Percentiles rank a stretch among this genome's conserved stretches.
Conservation (phyloP, 2,329 filamentous ascomycete genomes). For the Paecilomyces variotii region DNA sequence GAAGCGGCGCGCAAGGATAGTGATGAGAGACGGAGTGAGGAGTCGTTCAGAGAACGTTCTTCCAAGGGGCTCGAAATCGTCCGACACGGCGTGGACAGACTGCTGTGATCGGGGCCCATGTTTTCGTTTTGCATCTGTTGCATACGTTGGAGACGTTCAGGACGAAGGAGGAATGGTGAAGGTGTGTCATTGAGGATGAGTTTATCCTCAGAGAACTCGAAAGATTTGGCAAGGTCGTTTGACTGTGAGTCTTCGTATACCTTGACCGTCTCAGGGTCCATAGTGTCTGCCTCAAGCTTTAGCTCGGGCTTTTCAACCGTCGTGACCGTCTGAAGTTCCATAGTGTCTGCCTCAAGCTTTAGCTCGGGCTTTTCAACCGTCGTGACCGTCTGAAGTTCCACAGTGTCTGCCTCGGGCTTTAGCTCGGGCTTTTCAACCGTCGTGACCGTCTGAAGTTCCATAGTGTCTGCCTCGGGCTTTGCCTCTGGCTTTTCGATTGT, state of each 20-base stretch:
- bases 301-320: no score
- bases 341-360: no score
- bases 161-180: not conserved
- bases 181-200: not conserved
- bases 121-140: not conserved
- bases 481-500: no score
- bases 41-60: slow-evolving; percentile 33
- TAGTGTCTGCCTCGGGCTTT: no score
- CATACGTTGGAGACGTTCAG: not conserved
- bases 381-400: slow-evolving; percentile 18
- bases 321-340: slow-evolving; percentile 18
- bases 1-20: not conserved
- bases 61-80: slow-evolving; percentile 13
- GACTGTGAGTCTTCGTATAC: slow-evolving; percentile 48
- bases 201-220: not conserved
- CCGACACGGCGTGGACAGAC: not conserved
- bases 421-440: no score
- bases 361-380: no score
- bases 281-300: no score
- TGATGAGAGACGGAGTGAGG: slow-evolving; percentile 4
- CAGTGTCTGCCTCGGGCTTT: no score
- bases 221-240: not conserved
- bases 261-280: slow-evolving; percentile 22
- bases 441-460: slow-evolving; percentile 18
- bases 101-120: slow-evolving; percentile 4